Percentiles rank a stretch among this genome's conserved stretches.
These are phyloP conservation scores for Zanthoxylum bungeanum DNA, from an alignment of 345 rosid genomes.

Conservation along the genomic window DNA sequence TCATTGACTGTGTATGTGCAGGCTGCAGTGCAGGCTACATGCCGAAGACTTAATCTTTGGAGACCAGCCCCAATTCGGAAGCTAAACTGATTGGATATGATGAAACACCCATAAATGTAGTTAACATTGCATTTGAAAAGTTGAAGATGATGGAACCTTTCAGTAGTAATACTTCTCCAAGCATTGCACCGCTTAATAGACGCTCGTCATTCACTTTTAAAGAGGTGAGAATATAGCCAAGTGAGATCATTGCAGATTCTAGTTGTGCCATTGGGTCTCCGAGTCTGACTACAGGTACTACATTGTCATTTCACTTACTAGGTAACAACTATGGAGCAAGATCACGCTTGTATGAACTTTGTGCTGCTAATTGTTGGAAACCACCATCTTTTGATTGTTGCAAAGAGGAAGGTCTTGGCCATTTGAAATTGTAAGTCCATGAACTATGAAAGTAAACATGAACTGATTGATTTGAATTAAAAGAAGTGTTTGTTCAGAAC, in stretches of 20 bases:
- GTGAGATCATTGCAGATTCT: constrained; percentile 10
- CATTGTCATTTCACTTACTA: background rate
- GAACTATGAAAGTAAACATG: background rate
- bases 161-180: constrained; percentile 6
- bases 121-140: constrained; percentile 20
- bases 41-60: constrained; percentile 44
- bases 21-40: constrained; percentile 59
- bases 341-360: constrained; percentile 59
- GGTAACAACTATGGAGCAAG: constrained; percentile 25
- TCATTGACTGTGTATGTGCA: constrained; percentile 25
- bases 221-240: constrained; percentile 16
- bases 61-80: constrained; percentile 44
- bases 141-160: constrained; percentile 26
- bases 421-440: constrained; percentile 61
- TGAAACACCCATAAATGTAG: constrained; percentile 61
- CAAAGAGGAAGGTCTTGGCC: constrained; percentile 72
- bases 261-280: constrained; percentile 2
- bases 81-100: constrained; percentile 77
- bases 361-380: constrained; percentile 69
- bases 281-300: constrained; percentile 18
- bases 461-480: background rate
- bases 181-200: constrained; percentile 23
- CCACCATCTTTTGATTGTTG: constrained; percentile 68
- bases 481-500: background rate
- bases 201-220: constrained; percentile 17